Conservation (phyloP, 2,329 filamentous ascomycete species). For the Colletotrichum lupini region DNA sequence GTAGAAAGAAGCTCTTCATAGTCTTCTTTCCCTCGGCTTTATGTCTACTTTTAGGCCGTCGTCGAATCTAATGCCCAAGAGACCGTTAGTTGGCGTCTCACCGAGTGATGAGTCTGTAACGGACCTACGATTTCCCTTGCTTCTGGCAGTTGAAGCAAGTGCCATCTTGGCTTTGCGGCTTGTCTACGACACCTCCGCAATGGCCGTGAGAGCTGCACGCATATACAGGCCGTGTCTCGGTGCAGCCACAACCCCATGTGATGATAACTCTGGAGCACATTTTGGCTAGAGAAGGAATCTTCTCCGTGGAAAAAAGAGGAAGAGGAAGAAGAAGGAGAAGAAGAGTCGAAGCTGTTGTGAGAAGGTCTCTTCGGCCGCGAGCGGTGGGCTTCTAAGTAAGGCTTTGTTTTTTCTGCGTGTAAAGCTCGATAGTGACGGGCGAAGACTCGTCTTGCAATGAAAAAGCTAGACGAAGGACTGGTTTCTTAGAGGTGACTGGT, state of each 20-base stretch:
- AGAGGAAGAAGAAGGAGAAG: too few species aligned
- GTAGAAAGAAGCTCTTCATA: not conserved
- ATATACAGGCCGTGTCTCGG: not conserved
- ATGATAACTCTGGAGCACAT: constrained; percentile 25
- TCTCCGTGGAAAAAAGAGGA: not conserved
- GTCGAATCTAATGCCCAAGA: not conserved
- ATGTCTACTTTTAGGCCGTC: not conserved
- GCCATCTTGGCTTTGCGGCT: not conserved
- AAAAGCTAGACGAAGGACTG: too few species aligned
- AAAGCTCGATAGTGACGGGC: not conserved
- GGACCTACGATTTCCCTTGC: constrained; percentile 34
- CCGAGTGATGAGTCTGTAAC: constrained; percentile 10
- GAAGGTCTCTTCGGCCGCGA: not conserved
- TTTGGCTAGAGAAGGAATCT: not conserved
- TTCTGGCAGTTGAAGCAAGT: constrained; percentile 23
- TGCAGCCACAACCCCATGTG: constrained; percentile 11
- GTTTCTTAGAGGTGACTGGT: not conserved
- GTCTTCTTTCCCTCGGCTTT: not conserved
- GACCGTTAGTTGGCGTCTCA: not conserved
- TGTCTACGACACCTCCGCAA: constrained; percentile 10
- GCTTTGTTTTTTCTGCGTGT: not conserved
- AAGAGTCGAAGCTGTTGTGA: not conserved
- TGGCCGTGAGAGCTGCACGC: not conserved
- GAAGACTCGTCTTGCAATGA: not conserved
- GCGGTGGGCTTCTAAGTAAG: not conserved